phyloP scores from a whole-genome alignment of 352 stramenopile genomes.

The Phytophthora sansomeana region DNA sequence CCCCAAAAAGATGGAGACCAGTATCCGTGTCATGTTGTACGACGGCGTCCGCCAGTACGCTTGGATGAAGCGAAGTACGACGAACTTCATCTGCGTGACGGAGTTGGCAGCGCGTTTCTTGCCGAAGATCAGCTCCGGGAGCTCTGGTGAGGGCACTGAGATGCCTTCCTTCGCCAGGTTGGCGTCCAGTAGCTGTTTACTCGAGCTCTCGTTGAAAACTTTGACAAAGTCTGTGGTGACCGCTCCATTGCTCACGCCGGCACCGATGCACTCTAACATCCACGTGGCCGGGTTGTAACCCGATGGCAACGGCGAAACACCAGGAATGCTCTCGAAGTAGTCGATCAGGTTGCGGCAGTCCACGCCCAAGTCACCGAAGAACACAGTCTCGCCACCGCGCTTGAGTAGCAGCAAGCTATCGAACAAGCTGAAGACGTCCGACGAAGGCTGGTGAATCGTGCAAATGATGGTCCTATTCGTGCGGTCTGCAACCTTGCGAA shows the following conservation, averaged over 20 bases:
- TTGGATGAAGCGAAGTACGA: conserved; percentile 35
- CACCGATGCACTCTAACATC: conserved; percentile 79
- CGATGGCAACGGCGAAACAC: conserved; percentile 39
- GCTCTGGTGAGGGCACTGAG: conserved; percentile 30
- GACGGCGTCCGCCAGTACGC: conserved; percentile 63
- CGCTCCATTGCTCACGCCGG: conserved; percentile 34
- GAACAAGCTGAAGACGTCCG: conserved; percentile 20
- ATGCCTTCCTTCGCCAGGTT: conserved; percentile 41
- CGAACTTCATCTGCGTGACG: conserved; percentile 41
- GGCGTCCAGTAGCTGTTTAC: conserved; percentile 25
- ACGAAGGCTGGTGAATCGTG: conserved; percentile 24
- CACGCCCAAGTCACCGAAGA: conserved; percentile 39
- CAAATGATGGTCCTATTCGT: conserved; percentile 21
- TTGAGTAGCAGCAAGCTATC: conserved; percentile 35
- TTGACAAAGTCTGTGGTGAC: conserved; percentile 44
- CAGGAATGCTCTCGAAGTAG: conserved; percentile 53
- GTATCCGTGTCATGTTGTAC: conserved; percentile 78
- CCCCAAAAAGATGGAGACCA: conserved; percentile 64
- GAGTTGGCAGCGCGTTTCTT: conserved; percentile 38
- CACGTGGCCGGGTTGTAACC: conserved; percentile 74
- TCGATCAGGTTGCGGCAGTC: conserved; percentile 42
- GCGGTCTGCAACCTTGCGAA: conserved; percentile 19
- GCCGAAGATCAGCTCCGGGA: conserved; percentile 38
- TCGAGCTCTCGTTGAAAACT: conserved; percentile 42
- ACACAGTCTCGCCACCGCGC: conserved; percentile 44